Evolutionary conservation across 2,329 filamentous ascomycete species (phyloP), one percentile per base, ranked within the genome.

Genomic region (Xylariaceae sp.): DNA sequence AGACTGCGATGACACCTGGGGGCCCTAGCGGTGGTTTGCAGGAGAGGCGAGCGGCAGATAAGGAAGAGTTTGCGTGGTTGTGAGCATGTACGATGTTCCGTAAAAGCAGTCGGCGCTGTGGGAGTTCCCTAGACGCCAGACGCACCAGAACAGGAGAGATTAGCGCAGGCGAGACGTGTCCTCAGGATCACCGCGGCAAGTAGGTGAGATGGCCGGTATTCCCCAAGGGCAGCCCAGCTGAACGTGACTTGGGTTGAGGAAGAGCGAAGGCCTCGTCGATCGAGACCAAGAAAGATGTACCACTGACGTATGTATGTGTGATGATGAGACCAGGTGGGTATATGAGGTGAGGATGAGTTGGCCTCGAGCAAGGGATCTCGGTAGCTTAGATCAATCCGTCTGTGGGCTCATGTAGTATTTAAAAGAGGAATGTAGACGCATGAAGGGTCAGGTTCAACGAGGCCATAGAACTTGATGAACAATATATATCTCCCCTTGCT

Each of bases 21-120:
- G 41, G 42, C 37, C 21, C 17, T 36, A 38, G 42, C 27, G 39
- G 36, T 37, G 37, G 36, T 49, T 43, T 43, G 47, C 38, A 45
- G 52, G 45, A 48, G 47, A 52, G 53, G 52, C 54, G 45, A 50
- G 52, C 42, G 41, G 45, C 47, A 52, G 47, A 50, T 48, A 42
- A 51, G 54, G 52, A 51, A 50, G 38, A 51, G 45, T 54, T 48
- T 51, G 51, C 25, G 46, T 37, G 37, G 49, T 34, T 44, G 45
- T 40, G 45, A 48, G 47, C 50, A 50, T 48, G 50, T 51, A 46
- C 44, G 44, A 48, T 37, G 40, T 49, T 53, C 48, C 42, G 25
- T n/a, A 52, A n/a, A n/a, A n/a, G n/a, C n/a, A n/a, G n/a, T n/a
- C n/a, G n/a, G n/a, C n/a, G n/a, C n/a, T n/a, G n/a, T n/a, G n/a